Base-by-base conservation (phyloP, 164 flowering plant genomes). In the Piper betle region DNA sequence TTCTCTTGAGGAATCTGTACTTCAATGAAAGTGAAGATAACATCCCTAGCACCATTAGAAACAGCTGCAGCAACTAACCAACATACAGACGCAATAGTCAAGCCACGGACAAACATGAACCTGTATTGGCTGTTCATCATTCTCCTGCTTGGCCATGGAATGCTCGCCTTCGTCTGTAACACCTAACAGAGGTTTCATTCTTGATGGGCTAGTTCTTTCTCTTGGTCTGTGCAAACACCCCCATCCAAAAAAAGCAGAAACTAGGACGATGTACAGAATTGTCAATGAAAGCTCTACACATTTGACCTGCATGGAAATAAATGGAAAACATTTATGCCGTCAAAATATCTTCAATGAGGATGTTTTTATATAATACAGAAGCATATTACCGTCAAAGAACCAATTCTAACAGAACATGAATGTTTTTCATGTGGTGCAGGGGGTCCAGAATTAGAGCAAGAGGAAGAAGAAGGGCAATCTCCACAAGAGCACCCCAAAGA, bases 401-500 rank as follows among this genome's bases (percentile, higher is more conserved):
- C 97, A 71, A 91, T 68, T 72, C 64, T 79, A 59, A 94, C 69
- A 7, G 84, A 74, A 72, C 99, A 94, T 5, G 94, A 79, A 66
- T 60, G 72, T 58, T 63, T 66, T 60, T 76, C 69, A 52, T 71
- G 81, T 3, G 80, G 68, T 61, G 81, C 20, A 63, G 93, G 79
- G 71, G 81, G 75, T 60, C 73, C 77, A 33, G 82, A 73, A 70
- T 53, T 71, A 54, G 91, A 81, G 75, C 99, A 94, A 1, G 64
- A 73, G 39, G 87, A 68, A 69, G 97, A 74, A 50, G 87, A 78
- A 70, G 99, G 96, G 64, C 99, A 94, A 77, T 94, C 99, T 64
- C 99, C 99, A 76, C 99, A 94, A 64, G 99, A 94, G 74, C 99
- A 94, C 6, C 99, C 97, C 59, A 94, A 79, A 41, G 91, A 87